Evolutionary conservation across 108 stramenopile species (phyloP).

Genomic region (Fragilaria radians): DNA sequence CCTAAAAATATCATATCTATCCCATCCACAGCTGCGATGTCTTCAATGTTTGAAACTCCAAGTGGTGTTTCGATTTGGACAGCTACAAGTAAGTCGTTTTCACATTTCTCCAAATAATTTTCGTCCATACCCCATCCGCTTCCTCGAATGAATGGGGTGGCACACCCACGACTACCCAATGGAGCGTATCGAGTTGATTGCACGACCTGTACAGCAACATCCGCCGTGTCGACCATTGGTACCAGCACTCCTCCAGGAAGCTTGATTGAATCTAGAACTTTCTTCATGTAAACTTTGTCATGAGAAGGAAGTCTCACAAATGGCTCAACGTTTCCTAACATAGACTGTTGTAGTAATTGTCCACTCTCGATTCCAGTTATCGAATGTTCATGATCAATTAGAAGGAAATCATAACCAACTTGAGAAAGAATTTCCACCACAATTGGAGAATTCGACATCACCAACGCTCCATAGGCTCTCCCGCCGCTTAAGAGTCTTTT

Average conservation of each 20-base stretch:
- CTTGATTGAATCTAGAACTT: constrained; percentile 17
- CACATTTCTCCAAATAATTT: constrained; percentile 11
- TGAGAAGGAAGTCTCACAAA: constrained; percentile 15
- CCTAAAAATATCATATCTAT: constrained; percentile 28
- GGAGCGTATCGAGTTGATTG: constrained; percentile 19
- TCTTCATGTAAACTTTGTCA: constrained; percentile 19
- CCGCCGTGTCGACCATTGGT: constrained; percentile 25
- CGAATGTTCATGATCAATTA: constrained; percentile 21
- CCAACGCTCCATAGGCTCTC: constrained; percentile 18
- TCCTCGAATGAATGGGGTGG: constrained; percentile 21
- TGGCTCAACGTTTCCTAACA: constrained; percentile 2
- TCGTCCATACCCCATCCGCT: constrained; percentile 11
- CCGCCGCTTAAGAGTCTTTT: constrained; percentile 16
- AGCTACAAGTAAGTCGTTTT: constrained; percentile 17
- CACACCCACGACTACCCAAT: constrained; percentile 23
- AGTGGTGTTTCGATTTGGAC: constrained; percentile 20
- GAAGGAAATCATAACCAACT: constrained; percentile 20
- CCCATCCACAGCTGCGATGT: constrained; percentile 18
- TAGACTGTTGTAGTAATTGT: constrained; percentile 17
- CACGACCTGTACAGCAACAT: constrained; percentile 13
- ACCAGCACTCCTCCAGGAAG: constrained; percentile 29
- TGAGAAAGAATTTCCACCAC: constrained; percentile 19
- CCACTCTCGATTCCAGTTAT: constrained; percentile 12
- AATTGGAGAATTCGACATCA: constrained; percentile 20
- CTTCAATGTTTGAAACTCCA: constrained; percentile 14